Evolutionary conservation across 805 yeast species (phyloP).

Genomic region (Ogataea ganodermae): DNA sequence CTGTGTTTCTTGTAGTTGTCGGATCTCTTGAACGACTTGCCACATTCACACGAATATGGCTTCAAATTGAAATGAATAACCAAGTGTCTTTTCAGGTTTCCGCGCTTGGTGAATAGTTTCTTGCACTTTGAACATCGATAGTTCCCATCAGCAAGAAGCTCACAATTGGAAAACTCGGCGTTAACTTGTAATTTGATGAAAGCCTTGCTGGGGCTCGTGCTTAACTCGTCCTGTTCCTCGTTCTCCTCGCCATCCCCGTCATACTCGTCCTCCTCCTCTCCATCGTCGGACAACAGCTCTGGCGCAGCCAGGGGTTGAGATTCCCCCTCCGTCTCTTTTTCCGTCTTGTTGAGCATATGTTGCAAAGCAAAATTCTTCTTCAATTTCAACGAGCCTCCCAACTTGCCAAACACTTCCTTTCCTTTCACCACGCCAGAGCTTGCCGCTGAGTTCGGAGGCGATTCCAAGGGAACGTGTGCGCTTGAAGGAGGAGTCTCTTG

Average conservation of each 20-base stretch:
- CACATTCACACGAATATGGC: conserved; percentile 29
- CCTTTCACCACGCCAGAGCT: background rate
- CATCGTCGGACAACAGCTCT: too few species aligned
- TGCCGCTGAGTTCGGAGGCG: conserved; percentile 14
- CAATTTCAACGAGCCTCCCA: conserved; percentile 6
- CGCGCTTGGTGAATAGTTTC: conserved; percentile 28
- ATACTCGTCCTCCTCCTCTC: conserved; percentile 11
- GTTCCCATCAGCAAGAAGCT: conserved; percentile 19
- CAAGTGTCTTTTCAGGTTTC: conserved; percentile 28
- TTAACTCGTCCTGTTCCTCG: background rate
- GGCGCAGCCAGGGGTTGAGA: too few species aligned
- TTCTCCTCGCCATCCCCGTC: conserved; percentile 5
- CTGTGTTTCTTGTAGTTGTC: conserved; percentile 29
- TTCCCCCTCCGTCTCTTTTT: conserved; percentile 1
- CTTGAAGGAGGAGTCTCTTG: conserved; percentile 7
- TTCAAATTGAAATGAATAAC: conserved; percentile 28
- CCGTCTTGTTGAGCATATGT: background rate
- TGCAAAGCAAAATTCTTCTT: conserved; percentile 6
- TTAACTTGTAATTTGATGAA: conserved; percentile 22
- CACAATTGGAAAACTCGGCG: conserved; percentile 24
- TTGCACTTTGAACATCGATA: conserved; percentile 25
- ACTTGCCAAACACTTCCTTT: background rate
- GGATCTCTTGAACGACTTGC: conserved; percentile 28
- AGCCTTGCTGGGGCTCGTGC: background rate
- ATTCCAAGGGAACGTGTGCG: conserved; percentile 5